Evolutionary conservation across 2,329 filamentous ascomycete genomes (phyloP).

Genomic region (Arthrinium phaeospermum): DNA sequence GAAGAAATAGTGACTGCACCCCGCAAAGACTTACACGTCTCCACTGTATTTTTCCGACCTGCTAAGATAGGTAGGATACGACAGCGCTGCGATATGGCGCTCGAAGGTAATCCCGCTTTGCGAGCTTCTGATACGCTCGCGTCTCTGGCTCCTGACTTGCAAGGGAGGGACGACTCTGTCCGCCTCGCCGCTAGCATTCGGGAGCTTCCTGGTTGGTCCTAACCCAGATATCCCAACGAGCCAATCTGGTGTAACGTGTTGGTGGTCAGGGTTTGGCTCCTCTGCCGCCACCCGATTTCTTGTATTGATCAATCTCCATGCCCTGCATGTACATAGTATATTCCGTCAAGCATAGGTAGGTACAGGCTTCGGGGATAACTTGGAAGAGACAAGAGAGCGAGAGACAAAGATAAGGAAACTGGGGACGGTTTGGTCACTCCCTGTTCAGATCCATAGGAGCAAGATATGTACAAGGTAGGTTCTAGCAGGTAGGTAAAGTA

Average conservation of each 20-base stretch:
- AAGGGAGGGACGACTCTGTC: background rate
- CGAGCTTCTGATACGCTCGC: background rate
- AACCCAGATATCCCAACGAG: background rate
- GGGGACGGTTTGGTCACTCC: background rate
- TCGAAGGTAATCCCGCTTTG: background rate
- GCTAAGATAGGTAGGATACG: background rate
- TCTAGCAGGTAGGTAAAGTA: background rate
- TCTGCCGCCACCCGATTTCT: background rate
- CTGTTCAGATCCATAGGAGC: background rate
- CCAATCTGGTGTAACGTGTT: background rate
- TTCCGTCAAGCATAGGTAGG: background rate
- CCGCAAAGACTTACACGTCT: background rate
- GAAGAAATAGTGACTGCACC: background rate
- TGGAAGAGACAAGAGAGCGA: too few relatives aligned
- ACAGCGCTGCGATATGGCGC: background rate
- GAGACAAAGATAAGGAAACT: background rate
- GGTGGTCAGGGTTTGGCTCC: background rate
- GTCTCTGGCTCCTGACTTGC: background rate
- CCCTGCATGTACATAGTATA: background rate
- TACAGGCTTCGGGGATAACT: too few relatives aligned
- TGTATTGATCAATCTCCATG: background rate
- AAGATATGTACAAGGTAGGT: too few relatives aligned
- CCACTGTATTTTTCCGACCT: slow-evolving; percentile 15
- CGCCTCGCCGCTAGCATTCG: background rate
- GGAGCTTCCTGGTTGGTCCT: slow-evolving; percentile 3